Evolutionary conservation across 1,284 basidiomycete species (phyloP).

Genomic region (Stygiomarasmius scandens): DNA sequence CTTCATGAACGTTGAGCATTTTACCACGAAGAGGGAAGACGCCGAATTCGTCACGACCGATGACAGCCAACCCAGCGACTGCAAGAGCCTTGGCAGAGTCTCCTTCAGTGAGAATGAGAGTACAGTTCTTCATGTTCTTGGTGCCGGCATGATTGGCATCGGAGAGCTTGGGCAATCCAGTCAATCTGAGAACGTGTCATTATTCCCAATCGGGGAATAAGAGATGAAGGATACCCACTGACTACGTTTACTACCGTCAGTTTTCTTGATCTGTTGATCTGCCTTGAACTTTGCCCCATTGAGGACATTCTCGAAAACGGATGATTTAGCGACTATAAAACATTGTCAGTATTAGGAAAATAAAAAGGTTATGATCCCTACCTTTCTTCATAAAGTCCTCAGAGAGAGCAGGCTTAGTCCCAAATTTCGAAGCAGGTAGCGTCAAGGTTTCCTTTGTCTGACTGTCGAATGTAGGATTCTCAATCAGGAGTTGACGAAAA

Average conservation of each 20-base stretch:
- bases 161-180: conserved; percentile 91
- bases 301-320: conserved; percentile 91
- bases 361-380: conserved; percentile 35
- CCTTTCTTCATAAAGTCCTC: conserved; percentile 98
- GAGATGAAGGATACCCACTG: conserved; percentile 50
- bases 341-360: conserved; percentile 14
- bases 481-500: conserved; percentile 98
- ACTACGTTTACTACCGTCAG: conserved; percentile 92
- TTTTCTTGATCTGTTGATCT: conserved; percentile 94
- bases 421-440: conserved; percentile 88
- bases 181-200: conserved; percentile 55
- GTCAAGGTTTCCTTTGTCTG: conserved; percentile 99
- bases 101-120: conserved; percentile 98
- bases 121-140: conserved; percentile 80
- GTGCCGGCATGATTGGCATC: conserved; percentile 95
- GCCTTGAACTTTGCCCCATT: conserved; percentile 98
- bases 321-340: conserved; percentile 78
- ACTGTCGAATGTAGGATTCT: conserved; percentile 99
- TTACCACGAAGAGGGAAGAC: conserved; percentile 99
- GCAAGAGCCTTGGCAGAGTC: conserved; percentile 98
- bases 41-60: conserved; percentile 96
- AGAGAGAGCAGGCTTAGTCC: conserved; percentile 79
- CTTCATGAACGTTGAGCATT: conserved; percentile 96
- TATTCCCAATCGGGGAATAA: neutral
- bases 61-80: conserved; percentile 91